Evolutionary conservation across 495 filamentous ascomycete genomes (phyloP), one percentile per base, ranked within the genome.

Genomic region (Echria macrotheca): DNA sequence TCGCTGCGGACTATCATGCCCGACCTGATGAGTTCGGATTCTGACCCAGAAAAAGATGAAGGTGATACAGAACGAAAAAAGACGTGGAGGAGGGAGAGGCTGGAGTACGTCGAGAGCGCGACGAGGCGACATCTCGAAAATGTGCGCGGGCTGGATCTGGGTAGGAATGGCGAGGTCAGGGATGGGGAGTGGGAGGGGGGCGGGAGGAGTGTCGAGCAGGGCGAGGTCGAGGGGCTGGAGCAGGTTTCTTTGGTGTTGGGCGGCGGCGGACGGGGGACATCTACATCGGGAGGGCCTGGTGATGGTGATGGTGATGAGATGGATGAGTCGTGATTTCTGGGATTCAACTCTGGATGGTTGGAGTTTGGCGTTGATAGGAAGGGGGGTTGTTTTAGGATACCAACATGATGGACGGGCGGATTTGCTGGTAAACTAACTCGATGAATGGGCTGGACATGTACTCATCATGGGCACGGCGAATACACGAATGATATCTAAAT

Each of bases 61-160:
- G 48, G 29, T 1, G 67, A 56, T 18, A 53, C 39, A 18, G 47
- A 42, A 11, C 45, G 47, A 50, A 59, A 46, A 49, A 75, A 69
- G 63, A 71, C 53, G 44, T 79, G 64, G 75, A 60, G 63, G 69
- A 77, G 69, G 69, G 68, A 87, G 58, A 67, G 88, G 51, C 69
- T 80, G 42, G 79, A 84, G 54, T 94, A 93, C 66, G 82, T 93
- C 37, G 88, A 94, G 67, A 73, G 74, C 46, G 78, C 87, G 49
- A 74, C 78, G 17, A 63, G 75, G 25, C 68, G 70, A 38, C 78
- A 83, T 64, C 61, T 83, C 36, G 74, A 81, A 65, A 68, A 61
- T 11, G 69, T 70, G 19, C 57, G 75, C 39, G 78, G 79, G 7
- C 52, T 83, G 52, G 75, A 81, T 65, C 57, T 84, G 36, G 78